Evolutionary conservation across 1,139 yeast genomes (phyloP), one percentile per base, ranked within the genome.

Genomic region (Magnusiomyces suaveolens): DNA sequence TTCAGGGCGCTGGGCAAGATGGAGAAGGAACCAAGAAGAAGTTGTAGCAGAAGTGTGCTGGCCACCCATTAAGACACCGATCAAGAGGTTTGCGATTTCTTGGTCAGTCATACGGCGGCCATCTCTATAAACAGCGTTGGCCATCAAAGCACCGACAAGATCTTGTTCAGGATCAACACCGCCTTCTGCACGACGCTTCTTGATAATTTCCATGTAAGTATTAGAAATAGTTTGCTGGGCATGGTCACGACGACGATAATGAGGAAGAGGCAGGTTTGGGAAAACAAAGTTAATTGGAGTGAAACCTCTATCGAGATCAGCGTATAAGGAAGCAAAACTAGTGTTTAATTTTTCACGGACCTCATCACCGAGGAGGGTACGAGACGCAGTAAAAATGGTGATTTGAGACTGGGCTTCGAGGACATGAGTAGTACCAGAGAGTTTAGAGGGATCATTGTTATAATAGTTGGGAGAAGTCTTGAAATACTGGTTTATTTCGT

Each of bases 41-140:
- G 98, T 92, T 29, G 97, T 80, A 50, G 97, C 95, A 63, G 96
- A 86, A 33, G 99, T 94, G 72, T 92, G 99, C 75, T 92, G 99
- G 59, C 98, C 99, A 64, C 98, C 99, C 99, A 92, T 92, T 60
- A 94, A 78, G 55, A 94, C 83, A 69, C 97, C 99, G 70, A 92
- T 92, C 72, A 89, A 77, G 69, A 94, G 77, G 72, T 90, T 86
- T 46, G 97, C 95, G 67, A 92, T 88, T 73, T 92, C 96, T 69
- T 84, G 84, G 70, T 94, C 98, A 43, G 96, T 84, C 97, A 92
- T 89, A 65, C 79, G 78, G 49, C 83, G 82, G 62, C 98, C 98
- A 68, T 92, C 98, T 70, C 87, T 89, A 74, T 92, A 92, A 58
- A 88, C 82, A 48, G 92, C 84, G 64, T 77, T 77, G 64, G 80